Base-by-base conservation (phyloP, 306 rosid species). In the Trichosanthes cucumerina region DNA sequence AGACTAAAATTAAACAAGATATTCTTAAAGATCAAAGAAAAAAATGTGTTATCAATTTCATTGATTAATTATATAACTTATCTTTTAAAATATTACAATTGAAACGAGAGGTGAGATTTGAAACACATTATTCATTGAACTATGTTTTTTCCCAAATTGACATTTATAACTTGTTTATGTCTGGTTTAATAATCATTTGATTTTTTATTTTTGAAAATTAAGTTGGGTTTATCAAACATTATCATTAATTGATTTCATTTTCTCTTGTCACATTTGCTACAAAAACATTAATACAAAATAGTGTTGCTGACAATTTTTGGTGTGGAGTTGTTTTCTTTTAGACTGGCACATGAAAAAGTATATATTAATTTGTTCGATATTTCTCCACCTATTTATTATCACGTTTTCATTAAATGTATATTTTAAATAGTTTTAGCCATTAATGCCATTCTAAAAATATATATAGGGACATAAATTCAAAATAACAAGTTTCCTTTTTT, bases 241-340 rank as follows among this genome's bases (percentile, higher is more conserved):
- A 63, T 65, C 15, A 8, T 65, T 36, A 65, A 64, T 65, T 36
- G 11, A 65, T 36, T 63, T 39, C 24, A 33, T 62, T 5, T 14
- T 62, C 21, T 64, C 21, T 64, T 16, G 47, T 65, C 72, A 65
- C 26, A 16, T 60, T 63, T 63, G 11, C 10, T 64, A 34, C 24
- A 36, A 19, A 68, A 68, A 68, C 52, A 39, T 68, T 68, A 39
- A 68, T 68, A n/a, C 18, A 68, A 65, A 68, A n/a, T 68, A 68
- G 31, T 41, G 10, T 68, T 68, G 75, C 33, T 68, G 52, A n/a
- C 28, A 11, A 21, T 39, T 39, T 68, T 68, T 68, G 75, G 75
- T 65, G 47, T 36, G 14, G 1, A 65, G 49, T 65, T 36, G 49
- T 65, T 65, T 65, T 65, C 73, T 36, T 59, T 36, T 65, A 36